These are phyloP conservation scores for Alternaria arborescens DNA, from an alignment of 2,329 filamentous ascomycete genomes.

Conservation along the genomic window DNA sequence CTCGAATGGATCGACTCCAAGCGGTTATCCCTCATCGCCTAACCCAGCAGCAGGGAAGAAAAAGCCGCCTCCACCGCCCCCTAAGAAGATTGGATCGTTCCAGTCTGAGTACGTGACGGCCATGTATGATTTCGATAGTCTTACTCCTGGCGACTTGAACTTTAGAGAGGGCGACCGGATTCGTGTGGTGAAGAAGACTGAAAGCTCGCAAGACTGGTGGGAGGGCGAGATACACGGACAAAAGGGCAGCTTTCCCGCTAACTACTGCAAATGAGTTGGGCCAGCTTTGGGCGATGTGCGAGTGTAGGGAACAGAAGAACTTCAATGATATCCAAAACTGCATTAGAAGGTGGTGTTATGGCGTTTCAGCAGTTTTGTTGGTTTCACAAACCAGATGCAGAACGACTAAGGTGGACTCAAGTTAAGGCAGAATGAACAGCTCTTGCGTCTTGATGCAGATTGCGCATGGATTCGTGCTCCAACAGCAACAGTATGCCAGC, in stretches of 20 bases:
- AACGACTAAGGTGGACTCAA: neutral
- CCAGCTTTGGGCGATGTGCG: neutral
- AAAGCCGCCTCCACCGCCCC: constrained; percentile 75
- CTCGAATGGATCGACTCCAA: constrained; percentile 41
- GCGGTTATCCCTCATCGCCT: constrained; percentile 41
- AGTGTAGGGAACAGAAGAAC: neutral
- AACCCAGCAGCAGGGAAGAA: constrained; percentile 68
- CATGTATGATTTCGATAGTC: constrained; percentile 76
- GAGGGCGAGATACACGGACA: constrained; percentile 75
- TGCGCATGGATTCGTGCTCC: neutral
- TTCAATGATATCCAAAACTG: constrained; percentile 33
- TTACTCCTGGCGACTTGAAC: constrained; percentile 73
- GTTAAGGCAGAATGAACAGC: neutral
- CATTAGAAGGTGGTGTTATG: constrained; percentile 32
- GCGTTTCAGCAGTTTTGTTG: neutral
- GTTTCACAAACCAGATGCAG: neutral
- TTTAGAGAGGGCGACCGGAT: constrained; percentile 83
- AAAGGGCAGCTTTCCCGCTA: constrained; percentile 80
- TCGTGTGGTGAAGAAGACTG: constrained; percentile 78
- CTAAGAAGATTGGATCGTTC: constrained; percentile 64
- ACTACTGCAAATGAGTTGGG: constrained; percentile 69
- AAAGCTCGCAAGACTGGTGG: constrained; percentile 88
- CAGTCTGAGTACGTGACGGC: constrained; percentile 72
- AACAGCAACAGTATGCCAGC: neutral
- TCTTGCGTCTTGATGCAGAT: neutral